Conservation (phyloP, 2,329 filamentous ascomycete species). For the Penicillium sp. region DNA sequence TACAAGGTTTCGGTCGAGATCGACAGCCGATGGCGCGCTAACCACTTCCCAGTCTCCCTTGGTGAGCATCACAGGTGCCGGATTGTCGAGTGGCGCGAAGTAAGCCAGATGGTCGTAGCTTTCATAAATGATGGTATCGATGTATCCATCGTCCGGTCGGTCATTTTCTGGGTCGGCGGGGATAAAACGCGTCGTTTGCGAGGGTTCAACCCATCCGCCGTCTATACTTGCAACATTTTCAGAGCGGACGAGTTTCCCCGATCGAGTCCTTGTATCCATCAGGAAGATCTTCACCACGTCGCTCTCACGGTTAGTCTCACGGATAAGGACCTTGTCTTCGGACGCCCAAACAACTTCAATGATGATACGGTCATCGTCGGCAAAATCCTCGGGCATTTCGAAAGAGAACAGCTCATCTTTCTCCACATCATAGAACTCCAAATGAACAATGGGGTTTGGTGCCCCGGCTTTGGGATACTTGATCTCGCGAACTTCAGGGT, state of each 20-base stretch:
- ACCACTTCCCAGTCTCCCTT: constrained; percentile 90
- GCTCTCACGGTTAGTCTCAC: constrained; percentile 90
- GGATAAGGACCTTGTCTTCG: constrained; percentile 70
- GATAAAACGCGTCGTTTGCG: constrained; percentile 77
- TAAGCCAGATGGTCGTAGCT: constrained; percentile 90
- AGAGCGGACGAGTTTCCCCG: constrained; percentile 72
- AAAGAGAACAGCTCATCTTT: constrained; percentile 76
- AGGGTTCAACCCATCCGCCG: constrained; percentile 95
- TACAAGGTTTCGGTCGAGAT: constrained; percentile 77
- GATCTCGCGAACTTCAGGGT: constrained; percentile 85
- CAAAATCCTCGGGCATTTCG: constrained; percentile 70
- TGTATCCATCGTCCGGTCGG: constrained; percentile 78
- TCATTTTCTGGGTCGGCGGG: constrained; percentile 75
- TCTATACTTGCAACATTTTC: constrained; percentile 80
- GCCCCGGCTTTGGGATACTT: constrained; percentile 97
- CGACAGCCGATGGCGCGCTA: constrained; percentile 74
- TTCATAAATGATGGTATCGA: constrained; percentile 82
- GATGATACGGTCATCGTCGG: constrained; percentile 77
- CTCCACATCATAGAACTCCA: constrained; percentile 81
- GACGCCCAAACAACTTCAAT: constrained; percentile 92
- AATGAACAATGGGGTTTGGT: constrained; percentile 82
- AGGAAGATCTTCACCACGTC: constrained; percentile 84
- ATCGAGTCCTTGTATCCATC: constrained; percentile 69
- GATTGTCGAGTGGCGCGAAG: constrained; percentile 80
- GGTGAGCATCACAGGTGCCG: constrained; percentile 79